These are phyloP conservation scores for Candida xyloterini DNA, from an alignment of 805 yeast genomes.

Conservation along the genomic window DNA sequence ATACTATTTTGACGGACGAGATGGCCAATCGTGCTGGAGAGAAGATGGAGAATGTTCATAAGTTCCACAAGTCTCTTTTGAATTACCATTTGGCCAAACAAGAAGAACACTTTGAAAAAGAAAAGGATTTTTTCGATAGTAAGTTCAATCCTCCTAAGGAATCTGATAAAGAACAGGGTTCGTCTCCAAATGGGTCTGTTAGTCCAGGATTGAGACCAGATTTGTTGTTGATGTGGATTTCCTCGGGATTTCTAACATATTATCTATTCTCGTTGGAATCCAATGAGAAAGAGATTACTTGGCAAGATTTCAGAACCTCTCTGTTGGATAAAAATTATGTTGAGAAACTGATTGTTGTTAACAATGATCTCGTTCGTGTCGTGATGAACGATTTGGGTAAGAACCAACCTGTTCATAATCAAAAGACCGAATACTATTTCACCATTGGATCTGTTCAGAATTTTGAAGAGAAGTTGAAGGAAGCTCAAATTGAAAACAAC, in stretches of 20 bases:
- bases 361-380: slow-evolving; percentile 69
- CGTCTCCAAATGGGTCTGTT: slow-evolving; percentile 7
- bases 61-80: slow-evolving; percentile 30
- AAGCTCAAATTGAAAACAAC: slow-evolving; percentile 64
- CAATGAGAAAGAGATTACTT: slow-evolving; percentile 33
- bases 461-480: slow-evolving; percentile 79
- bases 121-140: slow-evolving; percentile 19
- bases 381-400: slow-evolving; percentile 47
- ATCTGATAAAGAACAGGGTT: slow-evolving; percentile 1
- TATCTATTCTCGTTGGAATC: slow-evolving; percentile 20
- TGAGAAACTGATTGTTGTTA: slow-evolving; percentile 66
- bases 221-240: slow-evolving; percentile 21
- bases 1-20: slow-evolving; percentile 27
- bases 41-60: slow-evolving; percentile 30
- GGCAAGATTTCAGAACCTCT: slow-evolving; percentile 79
- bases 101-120: slow-evolving; percentile 15
- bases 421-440: slow-evolving; percentile 44
- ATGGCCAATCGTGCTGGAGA: slow-evolving; percentile 26
- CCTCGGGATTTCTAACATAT: slow-evolving; percentile 21
- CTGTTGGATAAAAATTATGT: slow-evolving; percentile 78
- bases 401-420: slow-evolving; percentile 29
- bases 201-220: slow-evolving; percentile 17
- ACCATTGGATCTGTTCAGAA: slow-evolving; percentile 85
- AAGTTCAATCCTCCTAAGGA: slow-evolving; percentile 23
- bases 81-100: slow-evolving; percentile 31